A percentile compares a stretch with the other conserved stretches of the same genome.
These are phyloP conservation scores for Pichia scutulata DNA, from an alignment of 805 yeast genomes.

Conservation along the genomic window DNA sequence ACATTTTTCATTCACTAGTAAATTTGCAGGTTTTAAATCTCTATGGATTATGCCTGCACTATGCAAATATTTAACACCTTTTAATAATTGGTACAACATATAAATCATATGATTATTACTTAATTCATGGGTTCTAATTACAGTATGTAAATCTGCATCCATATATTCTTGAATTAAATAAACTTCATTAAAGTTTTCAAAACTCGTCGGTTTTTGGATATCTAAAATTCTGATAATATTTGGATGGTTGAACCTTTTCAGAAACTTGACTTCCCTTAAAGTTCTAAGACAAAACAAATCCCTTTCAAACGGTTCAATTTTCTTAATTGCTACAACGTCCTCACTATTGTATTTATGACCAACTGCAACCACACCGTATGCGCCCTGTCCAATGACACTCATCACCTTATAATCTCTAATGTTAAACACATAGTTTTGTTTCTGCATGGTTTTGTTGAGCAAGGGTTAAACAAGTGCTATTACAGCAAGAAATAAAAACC, in stretches of 20 bases:
- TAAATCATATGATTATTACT: conserved; percentile 65
- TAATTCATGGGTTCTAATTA: conserved; percentile 48
- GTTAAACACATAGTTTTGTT: conserved; percentile 49
- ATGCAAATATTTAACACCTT: conserved; percentile 67
- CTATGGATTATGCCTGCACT: conserved; percentile 68
- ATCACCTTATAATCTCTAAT: conserved; percentile 53
- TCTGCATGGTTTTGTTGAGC: conserved; percentile 14
- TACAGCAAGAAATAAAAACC: no score
- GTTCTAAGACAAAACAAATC: conserved; percentile 63
- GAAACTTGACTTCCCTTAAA: conserved; percentile 57
- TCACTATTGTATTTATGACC: conserved; percentile 54
- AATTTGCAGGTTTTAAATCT: conserved; percentile 69
- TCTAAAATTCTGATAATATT: conserved; percentile 63
- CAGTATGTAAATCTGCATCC: conserved; percentile 66
- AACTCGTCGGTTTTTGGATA: conserved; percentile 54
- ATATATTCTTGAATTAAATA: conserved; percentile 70
- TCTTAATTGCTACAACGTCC: conserved; percentile 68
- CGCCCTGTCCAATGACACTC: conserved; percentile 69
- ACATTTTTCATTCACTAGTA: conserved; percentile 60
- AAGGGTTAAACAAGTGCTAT: background rate
- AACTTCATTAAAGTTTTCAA: conserved; percentile 59
- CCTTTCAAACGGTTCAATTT: conserved; percentile 62
- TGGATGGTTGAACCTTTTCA: conserved; percentile 63
- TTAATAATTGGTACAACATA: conserved; percentile 59
- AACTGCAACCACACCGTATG: conserved; percentile 71